Evolutionary conservation across 169 alveolate species (phyloP), one percentile per base, ranked within the genome.

Genomic region (Babesia sp.): DNA sequence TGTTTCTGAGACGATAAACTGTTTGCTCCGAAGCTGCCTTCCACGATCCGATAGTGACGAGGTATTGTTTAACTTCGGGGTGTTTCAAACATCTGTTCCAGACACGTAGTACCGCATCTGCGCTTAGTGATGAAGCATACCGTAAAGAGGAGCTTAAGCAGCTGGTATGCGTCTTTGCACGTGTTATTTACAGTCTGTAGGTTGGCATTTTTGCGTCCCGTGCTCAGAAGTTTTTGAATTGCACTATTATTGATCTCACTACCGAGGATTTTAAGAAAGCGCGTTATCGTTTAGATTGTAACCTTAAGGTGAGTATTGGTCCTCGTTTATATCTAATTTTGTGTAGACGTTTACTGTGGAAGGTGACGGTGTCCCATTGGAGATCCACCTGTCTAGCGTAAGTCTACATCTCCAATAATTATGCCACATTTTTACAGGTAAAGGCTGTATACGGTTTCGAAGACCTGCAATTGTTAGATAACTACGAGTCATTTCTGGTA

Each of bases 61-160:
- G 51, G 86, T 61, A 37, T 59, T 39, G 72, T 54, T 24, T 48
- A 20, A 3, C 8, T 12, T 11, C 54, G 8, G 22, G 18, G 16
- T 36, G 0, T 6, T 14, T 7, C 2, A 1, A 7, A 37, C 26
- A 5, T 29, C 82, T 26, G 11, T 8, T 20, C 14, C 70, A 68
- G 71, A 33, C 55, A 20, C 36, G 51, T 4, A 16, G 41, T n/a
- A 20, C 20, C 0, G 26, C 45, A 18, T n/a, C 50, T 22, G 56
- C 56, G 28, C 36, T 51, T 11, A 63, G 51, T 29, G 86, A 56
- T 26, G 75, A 54, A 20, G 77, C 37, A 16, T 55, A 51, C 68
- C 71, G 86, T 34, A 78, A 69, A 64, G 80, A 78, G 48, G 86
- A 78, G 55, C 58, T 78, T 2, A 78, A 78, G 56, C 86, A 78